Evolutionary conservation across 768 basidiomycete genomes (phyloP).

Genomic region (Hygrocybe coccinea): DNA sequence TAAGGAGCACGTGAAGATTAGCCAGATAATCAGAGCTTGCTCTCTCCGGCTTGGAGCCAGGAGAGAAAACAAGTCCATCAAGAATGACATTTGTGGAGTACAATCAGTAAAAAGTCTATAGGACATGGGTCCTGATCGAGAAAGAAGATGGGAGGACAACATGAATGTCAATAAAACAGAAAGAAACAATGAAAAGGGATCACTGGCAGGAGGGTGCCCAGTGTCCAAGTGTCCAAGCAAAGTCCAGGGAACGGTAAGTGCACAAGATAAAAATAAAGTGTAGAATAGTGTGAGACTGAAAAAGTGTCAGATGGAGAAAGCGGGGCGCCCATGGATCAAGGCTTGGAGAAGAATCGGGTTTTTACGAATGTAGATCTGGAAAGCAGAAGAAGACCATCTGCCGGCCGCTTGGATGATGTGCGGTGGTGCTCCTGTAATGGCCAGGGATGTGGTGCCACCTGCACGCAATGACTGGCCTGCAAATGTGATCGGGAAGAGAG

Average conservation of each 20-base stretch:
- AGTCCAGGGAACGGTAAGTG: too few species aligned
- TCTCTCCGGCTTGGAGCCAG: too few species aligned
- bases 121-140: too few species aligned
- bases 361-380: conserved; percentile 37
- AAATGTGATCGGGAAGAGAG: conserved; percentile 18
- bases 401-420: conserved; percentile 20
- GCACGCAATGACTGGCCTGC: conserved; percentile 37
- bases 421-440: conserved; percentile 27
- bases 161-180: not conserved
- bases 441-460: conserved; percentile 40
- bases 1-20: too few species aligned
- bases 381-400: conserved; percentile 36
- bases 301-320: not conserved
- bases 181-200: not conserved
- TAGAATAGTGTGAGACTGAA: too few species aligned
- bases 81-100: too few species aligned
- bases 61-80: too few species aligned
- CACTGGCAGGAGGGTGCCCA: not conserved
- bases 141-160: not conserved
- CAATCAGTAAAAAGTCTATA: too few species aligned
- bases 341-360: conserved; percentile 21
- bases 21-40: too few species aligned
- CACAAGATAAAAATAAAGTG: too few species aligned
- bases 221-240: too few species aligned
- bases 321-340: too few species aligned